Percentiles rank a stretch among this genome's conserved stretches.
These are phyloP conservation scores for Talaromyces sp. DNA, from an alignment of 2,329 filamentous ascomycete species.

Conservation along the genomic window DNA sequence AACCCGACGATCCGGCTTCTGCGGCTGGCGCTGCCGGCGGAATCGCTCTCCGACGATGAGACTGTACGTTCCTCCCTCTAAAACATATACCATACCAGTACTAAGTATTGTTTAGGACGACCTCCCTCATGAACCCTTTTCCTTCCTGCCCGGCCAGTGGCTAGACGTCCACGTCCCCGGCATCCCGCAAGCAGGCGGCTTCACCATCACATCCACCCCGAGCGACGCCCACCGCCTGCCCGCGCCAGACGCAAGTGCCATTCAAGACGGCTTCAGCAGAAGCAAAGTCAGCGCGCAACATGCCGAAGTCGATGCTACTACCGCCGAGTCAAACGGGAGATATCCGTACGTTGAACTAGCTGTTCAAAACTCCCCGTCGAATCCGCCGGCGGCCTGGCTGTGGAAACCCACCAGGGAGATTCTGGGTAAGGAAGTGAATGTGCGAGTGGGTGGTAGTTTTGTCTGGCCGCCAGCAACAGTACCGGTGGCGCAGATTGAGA, in stretches of 20 bases:
- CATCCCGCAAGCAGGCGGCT: slow-evolving; percentile 68
- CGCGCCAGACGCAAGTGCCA: slow-evolving; percentile 13
- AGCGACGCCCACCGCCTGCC: slow-evolving; percentile 42
- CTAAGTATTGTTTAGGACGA: not conserved
- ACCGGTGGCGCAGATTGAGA: slow-evolving; percentile 42
- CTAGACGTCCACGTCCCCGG: slow-evolving; percentile 73
- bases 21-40: slow-evolving; percentile 52
- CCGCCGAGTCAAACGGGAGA: slow-evolving; percentile 20
- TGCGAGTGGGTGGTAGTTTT: slow-evolving; percentile 77
- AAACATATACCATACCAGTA: too few species aligned
- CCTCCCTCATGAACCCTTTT: slow-evolving; percentile 23
- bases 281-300: slow-evolving; percentile 5
- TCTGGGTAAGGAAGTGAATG: slow-evolving; percentile 51
- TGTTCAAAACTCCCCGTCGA: slow-evolving; percentile 64
- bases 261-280: slow-evolving; percentile 3
- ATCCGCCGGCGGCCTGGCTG: slow-evolving; percentile 70
- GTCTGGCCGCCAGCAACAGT: slow-evolving; percentile 59
- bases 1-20: slow-evolving; percentile 66
- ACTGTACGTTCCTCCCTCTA: slow-evolving; percentile 34
- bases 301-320: slow-evolving; percentile 16
- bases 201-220: slow-evolving; percentile 78
- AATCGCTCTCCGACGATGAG: slow-evolving; percentile 35
- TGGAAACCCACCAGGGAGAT: slow-evolving; percentile 57
- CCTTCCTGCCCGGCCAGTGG: slow-evolving; percentile 84
- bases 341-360: slow-evolving; percentile 67